Evolutionary conservation across 345 rosid genomes (phyloP).

Genomic region (Capsella bursapastoris): DNA sequence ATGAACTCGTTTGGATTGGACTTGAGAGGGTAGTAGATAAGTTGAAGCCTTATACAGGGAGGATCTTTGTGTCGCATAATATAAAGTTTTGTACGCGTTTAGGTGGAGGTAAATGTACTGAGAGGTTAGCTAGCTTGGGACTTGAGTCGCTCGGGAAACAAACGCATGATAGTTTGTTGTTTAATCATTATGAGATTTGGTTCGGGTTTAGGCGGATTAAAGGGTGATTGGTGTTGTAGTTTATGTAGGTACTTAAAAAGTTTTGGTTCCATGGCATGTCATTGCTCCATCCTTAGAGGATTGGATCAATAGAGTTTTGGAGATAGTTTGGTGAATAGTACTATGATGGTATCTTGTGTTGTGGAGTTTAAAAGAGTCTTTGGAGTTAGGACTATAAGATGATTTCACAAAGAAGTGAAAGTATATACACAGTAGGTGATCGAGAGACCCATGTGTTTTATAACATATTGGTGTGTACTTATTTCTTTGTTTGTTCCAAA

Average conservation of each 20-base stretch:
- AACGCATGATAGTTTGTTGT: slow-evolving; percentile 84
- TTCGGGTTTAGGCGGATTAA: slow-evolving; percentile 68
- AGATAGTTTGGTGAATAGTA: not conserved
- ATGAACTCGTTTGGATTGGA: slow-evolving; percentile 86
- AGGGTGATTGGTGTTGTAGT: slow-evolving; percentile 40
- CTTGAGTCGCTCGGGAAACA: slow-evolving; percentile 67
- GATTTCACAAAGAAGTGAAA: slow-evolving; percentile 2
- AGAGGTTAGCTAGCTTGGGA: slow-evolving; percentile 69
- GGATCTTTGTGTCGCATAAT: slow-evolving; percentile 90
- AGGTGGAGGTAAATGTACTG: slow-evolving; percentile 76
- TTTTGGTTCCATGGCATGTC: slow-evolving; percentile 5
- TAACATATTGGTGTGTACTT: too few species aligned
- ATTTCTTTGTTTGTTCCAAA: too few species aligned
- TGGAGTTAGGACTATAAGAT: not conserved
- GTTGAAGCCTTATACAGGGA: slow-evolving; percentile 74
- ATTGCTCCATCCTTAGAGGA: not conserved
- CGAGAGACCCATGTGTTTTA: not conserved
- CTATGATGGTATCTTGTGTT: slow-evolving; percentile 7
- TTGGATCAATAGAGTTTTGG: not conserved
- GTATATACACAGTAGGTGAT: slow-evolving; percentile 7
- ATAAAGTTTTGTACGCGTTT: slow-evolving; percentile 78
- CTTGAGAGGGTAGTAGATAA: slow-evolving; percentile 67
- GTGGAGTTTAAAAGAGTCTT: slow-evolving; percentile 8
- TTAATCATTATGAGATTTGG: slow-evolving; percentile 95
- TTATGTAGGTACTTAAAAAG: not conserved